Percentiles rank a stretch among this genome's conserved stretches.
Evolutionary conservation across 495 filamentous ascomycete species (phyloP).

Genomic region (Penicillium bialowiezense): DNA sequence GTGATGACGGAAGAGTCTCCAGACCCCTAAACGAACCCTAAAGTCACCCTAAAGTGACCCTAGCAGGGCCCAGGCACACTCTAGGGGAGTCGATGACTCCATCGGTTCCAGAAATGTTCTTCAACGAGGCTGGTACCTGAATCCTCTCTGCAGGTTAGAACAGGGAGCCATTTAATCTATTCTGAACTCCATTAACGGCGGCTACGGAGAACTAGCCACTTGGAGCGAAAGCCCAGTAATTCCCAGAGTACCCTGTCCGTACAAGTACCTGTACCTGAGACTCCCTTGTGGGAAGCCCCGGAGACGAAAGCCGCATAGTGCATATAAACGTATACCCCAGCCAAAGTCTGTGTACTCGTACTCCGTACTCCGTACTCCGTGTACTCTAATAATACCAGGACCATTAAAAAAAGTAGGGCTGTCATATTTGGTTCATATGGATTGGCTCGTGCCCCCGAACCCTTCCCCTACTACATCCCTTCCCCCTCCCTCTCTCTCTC

Average conservation of each 20-base stretch:
- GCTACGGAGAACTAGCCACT: too few species aligned
- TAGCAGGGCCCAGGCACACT: conserved; percentile 9
- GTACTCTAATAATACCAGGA: neutral
- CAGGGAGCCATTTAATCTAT: too few species aligned
- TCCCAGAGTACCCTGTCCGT: too few species aligned
- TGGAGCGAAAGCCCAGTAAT: too few species aligned
- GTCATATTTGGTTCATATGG: conserved; percentile 2
- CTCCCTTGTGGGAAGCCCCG: too few species aligned
- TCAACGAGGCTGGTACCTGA: neutral
- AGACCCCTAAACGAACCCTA: neutral
- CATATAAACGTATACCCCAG: too few species aligned
- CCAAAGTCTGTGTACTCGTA: too few species aligned
- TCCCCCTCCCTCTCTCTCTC: neutral
- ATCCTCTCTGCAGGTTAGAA: neutral
- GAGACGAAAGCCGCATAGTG: too few species aligned
- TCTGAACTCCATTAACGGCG: too few species aligned
- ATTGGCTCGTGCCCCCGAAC: conserved; percentile 16
- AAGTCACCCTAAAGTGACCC: neutral
- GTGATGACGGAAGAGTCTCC: neutral
- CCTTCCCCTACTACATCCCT: conserved; percentile 1
- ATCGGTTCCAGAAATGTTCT: conserved; percentile 4
- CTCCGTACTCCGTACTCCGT: neutral
- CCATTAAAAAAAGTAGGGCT: neutral
- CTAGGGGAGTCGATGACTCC: conserved; percentile 2
- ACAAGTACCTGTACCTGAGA: too few species aligned